Evolutionary conservation across 2,329 filamentous ascomycete species (phyloP).

Genomic region (Colletotrichum chrysophilum): DNA sequence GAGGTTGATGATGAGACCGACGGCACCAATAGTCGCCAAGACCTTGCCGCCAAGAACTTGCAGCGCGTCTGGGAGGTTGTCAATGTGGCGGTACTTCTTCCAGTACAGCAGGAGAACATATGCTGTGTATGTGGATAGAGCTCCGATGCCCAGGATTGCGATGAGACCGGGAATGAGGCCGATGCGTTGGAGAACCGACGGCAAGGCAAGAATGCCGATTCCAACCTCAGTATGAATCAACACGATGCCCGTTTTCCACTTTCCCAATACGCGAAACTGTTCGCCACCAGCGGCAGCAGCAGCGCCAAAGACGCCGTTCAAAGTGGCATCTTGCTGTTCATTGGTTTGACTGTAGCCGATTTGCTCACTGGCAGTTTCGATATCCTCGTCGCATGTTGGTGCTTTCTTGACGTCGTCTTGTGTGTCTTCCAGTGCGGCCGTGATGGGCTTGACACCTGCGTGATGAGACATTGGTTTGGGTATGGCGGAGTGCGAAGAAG

Average conservation of each 20-base stretch:
- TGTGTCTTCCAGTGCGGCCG: background rate
- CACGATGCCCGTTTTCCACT: background rate
- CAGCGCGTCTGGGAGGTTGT: background rate
- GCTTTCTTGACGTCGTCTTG: background rate
- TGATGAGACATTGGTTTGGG: background rate
- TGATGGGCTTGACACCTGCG: background rate
- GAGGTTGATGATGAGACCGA: background rate
- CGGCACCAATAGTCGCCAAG: background rate
- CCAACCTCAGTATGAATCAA: background rate
- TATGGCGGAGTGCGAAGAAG: background rate
- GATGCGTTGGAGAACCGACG: background rate
- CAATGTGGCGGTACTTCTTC: background rate
- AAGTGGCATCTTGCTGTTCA: background rate
- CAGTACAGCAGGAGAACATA: background rate
- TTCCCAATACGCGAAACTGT: background rate
- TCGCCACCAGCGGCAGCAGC: background rate
- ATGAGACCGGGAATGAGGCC: background rate
- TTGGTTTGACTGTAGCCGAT: background rate
- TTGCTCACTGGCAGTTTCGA: background rate
- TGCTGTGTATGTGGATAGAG: background rate
- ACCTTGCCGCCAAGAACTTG: background rate
- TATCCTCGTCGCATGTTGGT: background rate
- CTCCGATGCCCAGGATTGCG: background rate
- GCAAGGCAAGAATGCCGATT: background rate
- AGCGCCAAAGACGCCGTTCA: background rate